These are phyloP conservation scores for Wickerhamiella occidentalis DNA, from an alignment of 805 yeast genomes.

Conservation along the genomic window DNA sequence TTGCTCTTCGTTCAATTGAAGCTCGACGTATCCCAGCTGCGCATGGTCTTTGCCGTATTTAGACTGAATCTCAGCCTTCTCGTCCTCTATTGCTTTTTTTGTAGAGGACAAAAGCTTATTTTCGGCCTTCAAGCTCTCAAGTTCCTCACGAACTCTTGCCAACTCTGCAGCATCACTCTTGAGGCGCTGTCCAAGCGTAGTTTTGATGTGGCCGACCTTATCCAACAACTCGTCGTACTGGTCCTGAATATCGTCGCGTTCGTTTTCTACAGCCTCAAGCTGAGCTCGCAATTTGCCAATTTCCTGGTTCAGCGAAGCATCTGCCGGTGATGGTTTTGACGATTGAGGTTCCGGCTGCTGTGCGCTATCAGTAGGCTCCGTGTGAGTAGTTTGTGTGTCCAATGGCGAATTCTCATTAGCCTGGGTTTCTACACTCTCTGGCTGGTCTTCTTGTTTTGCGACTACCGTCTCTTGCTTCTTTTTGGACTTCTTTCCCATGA, in stretches of 20 bases:
- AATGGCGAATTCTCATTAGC: no score
- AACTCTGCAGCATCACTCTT: conserved; percentile 30
- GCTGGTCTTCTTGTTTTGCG: neutral
- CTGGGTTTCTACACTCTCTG: neutral
- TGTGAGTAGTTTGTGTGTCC: no score
- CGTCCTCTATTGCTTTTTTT: conserved; percentile 14
- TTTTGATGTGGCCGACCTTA: conserved; percentile 29
- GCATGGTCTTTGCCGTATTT: conserved; percentile 23
- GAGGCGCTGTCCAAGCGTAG: conserved; percentile 34
- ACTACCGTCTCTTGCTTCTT: neutral
- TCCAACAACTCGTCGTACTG: conserved; percentile 33
- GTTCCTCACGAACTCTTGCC: conserved; percentile 30
- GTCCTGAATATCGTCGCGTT: conserved; percentile 30
- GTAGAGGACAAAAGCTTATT: neutral
- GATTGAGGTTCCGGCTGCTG: no score
- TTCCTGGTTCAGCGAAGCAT: conserved; percentile 2
- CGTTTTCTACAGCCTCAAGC: conserved; percentile 42
- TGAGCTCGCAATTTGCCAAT: conserved; percentile 10
- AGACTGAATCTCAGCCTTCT: conserved; percentile 30
- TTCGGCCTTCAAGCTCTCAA: conserved; percentile 13
- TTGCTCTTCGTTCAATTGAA: conserved; percentile 26
- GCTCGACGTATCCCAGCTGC: conserved; percentile 14
- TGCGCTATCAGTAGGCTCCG: no score
- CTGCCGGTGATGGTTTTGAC: neutral
- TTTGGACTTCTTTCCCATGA: neutral